Evolutionary conservation across 164 flowering plant species (phyloP).

Genomic region (Santalum album): DNA sequence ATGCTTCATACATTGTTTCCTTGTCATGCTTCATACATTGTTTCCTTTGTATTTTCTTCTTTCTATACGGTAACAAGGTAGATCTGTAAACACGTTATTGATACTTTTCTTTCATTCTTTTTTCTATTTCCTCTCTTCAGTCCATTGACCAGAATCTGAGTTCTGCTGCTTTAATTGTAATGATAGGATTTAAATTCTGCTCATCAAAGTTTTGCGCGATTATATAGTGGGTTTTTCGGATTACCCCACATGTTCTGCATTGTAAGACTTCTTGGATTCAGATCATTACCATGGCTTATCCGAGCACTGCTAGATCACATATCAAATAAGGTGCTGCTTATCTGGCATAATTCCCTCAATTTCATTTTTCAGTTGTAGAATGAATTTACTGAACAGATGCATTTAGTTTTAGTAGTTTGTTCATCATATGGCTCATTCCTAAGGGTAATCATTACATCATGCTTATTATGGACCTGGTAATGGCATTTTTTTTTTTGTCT

Average conservation of each 20-base stretch:
- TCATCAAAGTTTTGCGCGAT: slow-evolving; percentile 82
- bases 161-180: slow-evolving; percentile 3
- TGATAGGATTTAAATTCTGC: slow-evolving; percentile 82
- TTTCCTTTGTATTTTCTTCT: no score
- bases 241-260: slow-evolving; percentile 82
- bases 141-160: background rate
- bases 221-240: slow-evolving; percentile 90
- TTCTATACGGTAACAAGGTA: no score
- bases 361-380: background rate
- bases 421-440: no score
- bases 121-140: background rate
- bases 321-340: slow-evolving; percentile 60
- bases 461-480: no score
- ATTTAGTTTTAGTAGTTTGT: no score
- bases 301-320: slow-evolving; percentile 86
- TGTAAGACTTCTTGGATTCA: slow-evolving; percentile 75
- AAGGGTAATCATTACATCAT: no score
- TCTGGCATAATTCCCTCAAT: background rate
- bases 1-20: no score
- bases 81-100: no score
- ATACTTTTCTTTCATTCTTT: no score
- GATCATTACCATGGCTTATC: slow-evolving; percentile 98
- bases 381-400: no score
- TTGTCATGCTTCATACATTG: no score
- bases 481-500: no score